These are phyloP conservation scores for Tylopilus vinaceipallidus DNA, from an alignment of 768 basidiomycete species.

Conservation along the genomic window DNA sequence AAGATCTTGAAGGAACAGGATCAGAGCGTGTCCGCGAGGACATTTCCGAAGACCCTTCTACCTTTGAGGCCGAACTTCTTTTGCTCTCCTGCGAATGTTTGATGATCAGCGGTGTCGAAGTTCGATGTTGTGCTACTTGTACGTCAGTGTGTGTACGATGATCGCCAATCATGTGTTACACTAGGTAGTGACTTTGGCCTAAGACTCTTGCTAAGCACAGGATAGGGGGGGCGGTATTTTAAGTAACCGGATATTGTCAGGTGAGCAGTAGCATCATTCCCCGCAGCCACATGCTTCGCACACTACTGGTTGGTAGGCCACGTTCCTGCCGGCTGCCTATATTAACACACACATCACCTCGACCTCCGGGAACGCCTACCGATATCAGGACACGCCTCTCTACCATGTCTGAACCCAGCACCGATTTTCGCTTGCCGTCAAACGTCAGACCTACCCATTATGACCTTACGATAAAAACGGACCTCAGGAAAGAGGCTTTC, in stretches of 20 bases:
- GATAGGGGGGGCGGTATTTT: neutral
- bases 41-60: constrained; percentile 48
- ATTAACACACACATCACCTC: neutral
- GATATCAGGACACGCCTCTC: constrained; percentile 8
- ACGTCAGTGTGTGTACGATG: neutral
- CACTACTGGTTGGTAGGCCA: neutral
- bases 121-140: neutral
- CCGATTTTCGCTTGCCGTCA: constrained; percentile 54
- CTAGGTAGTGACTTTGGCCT: too few species aligned
- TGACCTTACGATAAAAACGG: constrained; percentile 75
- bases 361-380: neutral
- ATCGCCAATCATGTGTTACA: too few species aligned
- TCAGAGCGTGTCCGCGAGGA: constrained; percentile 46
- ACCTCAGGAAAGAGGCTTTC: constrained; percentile 75
- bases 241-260: neutral
- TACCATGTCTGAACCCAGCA: constrained; percentile 15
- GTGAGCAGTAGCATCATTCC: constrained; percentile 15
- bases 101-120: neutral
- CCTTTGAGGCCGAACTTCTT: constrained; percentile 22
- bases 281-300: constrained; percentile 3
- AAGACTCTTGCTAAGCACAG: too few species aligned
- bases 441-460: constrained; percentile 74
- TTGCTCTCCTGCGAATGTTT: constrained; percentile 3
- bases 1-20: constrained; percentile 47
- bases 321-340: neutral